phyloP scores from a whole-genome alignment of 257 asterid genomes.

The Anisodus acutangulus region DNA sequence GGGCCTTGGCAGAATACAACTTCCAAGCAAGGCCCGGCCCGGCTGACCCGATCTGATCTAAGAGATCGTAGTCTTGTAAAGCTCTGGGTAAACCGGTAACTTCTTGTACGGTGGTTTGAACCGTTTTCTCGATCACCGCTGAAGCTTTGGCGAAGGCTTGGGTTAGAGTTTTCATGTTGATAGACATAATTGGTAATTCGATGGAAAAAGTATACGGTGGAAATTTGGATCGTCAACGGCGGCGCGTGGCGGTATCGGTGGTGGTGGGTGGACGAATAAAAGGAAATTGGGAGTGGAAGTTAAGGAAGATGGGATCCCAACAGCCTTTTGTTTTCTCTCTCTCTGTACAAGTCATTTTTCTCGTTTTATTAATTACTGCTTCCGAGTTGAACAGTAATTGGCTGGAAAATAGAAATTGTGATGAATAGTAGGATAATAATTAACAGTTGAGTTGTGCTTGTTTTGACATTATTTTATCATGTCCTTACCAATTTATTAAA shows the following conservation, averaged over 20 bases:
- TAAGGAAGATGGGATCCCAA: conserved; percentile 27
- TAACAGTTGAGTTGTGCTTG: too few species aligned
- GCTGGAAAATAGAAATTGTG: too few species aligned
- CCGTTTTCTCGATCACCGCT: conserved; percentile 95
- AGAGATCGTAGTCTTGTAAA: conserved; percentile 80
- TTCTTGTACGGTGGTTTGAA: conserved; percentile 93
- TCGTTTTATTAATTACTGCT: too few species aligned
- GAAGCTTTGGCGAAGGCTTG: conserved; percentile 99
- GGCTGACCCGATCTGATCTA: conserved; percentile 94
- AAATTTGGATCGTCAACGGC: conserved; percentile 6
- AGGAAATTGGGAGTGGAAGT: background rate
- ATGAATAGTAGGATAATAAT: too few species aligned
- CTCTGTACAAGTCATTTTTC: too few species aligned
- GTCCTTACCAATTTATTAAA: too few species aligned
- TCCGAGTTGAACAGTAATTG: too few species aligned
- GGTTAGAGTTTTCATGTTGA: conserved; percentile 85
- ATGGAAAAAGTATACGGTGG: too few species aligned
- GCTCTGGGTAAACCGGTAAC: conserved; percentile 90
- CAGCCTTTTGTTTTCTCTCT: background rate
- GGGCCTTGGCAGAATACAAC: conserved; percentile 81
- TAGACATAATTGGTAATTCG: conserved; percentile 54
- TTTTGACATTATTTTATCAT: too few species aligned
- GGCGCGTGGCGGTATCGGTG: background rate
- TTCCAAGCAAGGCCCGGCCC: conserved; percentile 96
- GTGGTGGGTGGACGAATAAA: conserved; percentile 20